These are phyloP conservation scores for Berberis thunbergii DNA, from an alignment of 164 flowering plant genomes.

Conservation along the genomic window DNA sequence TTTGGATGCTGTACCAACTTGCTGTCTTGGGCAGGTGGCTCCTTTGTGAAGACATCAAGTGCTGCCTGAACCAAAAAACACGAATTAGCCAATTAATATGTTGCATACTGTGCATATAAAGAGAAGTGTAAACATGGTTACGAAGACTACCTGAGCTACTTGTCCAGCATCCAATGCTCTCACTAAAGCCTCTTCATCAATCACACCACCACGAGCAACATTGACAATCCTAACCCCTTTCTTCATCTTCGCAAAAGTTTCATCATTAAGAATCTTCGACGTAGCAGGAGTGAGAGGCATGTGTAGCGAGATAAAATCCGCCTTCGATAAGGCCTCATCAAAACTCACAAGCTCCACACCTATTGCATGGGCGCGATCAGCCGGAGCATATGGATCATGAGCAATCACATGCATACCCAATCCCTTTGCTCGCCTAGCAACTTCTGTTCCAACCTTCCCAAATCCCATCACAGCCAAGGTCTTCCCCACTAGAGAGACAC, in stretches of 20 bases:
- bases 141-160: slow-evolving; percentile 63
- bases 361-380: slow-evolving; percentile 78
- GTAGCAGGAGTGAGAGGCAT: slow-evolving; percentile 85
- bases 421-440: slow-evolving; percentile 80
- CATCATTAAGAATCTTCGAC: slow-evolving; percentile 58
- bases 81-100: too few relatives aligned
- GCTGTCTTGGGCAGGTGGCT: slow-evolving; percentile 66
- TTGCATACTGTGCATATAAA: too few relatives aligned
- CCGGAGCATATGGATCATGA: slow-evolving; percentile 85
- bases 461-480: slow-evolving; percentile 37
- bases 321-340: slow-evolving; percentile 60
- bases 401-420: slow-evolving; percentile 84
- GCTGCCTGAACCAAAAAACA: slow-evolving; percentile 48
- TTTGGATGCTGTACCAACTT: slow-evolving; percentile 58
- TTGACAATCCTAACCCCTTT: slow-evolving; percentile 71
- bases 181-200: slow-evolving; percentile 72
- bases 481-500: slow-evolving; percentile 81
- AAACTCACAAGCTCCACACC: slow-evolving; percentile 75
- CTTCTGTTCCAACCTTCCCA: slow-evolving; percentile 61
- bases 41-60: slow-evolving; percentile 76
- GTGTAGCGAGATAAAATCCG: slow-evolving; percentile 80
- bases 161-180: slow-evolving; percentile 71
- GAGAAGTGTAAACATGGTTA: neutral
- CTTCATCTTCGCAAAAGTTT: slow-evolving; percentile 31
- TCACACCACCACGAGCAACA: slow-evolving; percentile 33